Evolutionary conservation across 192 early-diverging fungal species (phyloP).

Genomic region (Cetraspora pellucida): DNA sequence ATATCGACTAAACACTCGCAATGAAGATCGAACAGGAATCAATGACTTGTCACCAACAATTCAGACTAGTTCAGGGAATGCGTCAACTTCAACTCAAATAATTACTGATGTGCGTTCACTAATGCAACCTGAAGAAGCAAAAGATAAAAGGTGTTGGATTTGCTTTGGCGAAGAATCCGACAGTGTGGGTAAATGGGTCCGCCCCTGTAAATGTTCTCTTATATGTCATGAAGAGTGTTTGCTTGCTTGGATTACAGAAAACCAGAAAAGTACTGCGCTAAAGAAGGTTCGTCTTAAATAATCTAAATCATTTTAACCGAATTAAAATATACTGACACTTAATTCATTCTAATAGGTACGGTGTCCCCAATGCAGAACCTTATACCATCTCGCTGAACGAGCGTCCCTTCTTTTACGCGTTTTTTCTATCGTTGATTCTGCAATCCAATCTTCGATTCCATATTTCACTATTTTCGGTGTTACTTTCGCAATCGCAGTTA

Average conservation of each 20-base stretch:
- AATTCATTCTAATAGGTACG: conserved; percentile 50
- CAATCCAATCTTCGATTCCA: conserved; percentile 62
- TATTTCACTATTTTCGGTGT: conserved; percentile 63
- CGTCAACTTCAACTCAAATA: background rate
- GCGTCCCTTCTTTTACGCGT: conserved; percentile 53
- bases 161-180: conserved; percentile 71
- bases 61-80: too few relatives aligned
- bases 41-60: too few relatives aligned
- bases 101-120: background rate
- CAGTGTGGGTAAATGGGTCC: conserved; percentile 65
- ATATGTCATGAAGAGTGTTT: conserved; percentile 80
- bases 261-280: conserved; percentile 53
- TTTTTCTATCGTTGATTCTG: conserved; percentile 53
- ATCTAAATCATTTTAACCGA: too few relatives aligned
- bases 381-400: conserved; percentile 62
- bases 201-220: conserved; percentile 73
- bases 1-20: background rate
- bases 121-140: conserved; percentile 11
- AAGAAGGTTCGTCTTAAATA: conserved; percentile 43
- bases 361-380: conserved; percentile 71
- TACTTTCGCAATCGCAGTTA: conserved; percentile 63
- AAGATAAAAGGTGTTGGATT: conserved; percentile 67
- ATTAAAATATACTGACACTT: background rate
- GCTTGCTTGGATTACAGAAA: conserved; percentile 75
- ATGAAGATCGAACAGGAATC: too few relatives aligned